These are phyloP conservation scores for Ilex asprella DNA, from an alignment of 257 asterid genomes.

Conservation along the genomic window DNA sequence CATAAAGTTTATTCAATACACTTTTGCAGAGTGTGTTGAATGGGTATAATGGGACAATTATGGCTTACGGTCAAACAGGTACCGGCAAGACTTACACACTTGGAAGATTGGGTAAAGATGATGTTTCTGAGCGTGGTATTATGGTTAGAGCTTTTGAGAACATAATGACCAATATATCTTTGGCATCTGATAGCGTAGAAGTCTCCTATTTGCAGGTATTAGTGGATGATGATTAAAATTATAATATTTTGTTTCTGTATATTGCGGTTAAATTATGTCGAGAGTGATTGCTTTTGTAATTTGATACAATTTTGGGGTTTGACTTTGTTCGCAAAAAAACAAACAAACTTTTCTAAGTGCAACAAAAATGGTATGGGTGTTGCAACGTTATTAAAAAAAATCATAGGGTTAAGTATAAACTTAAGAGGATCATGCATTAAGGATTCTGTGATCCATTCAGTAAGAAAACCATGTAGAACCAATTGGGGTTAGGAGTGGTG, in stretches of 20 bases:
- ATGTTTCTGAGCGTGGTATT: constrained; percentile 78
- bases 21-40: constrained; percentile 77
- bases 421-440: too few species aligned
- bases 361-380: neutral
- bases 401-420: too few species aligned
- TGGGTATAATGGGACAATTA: constrained; percentile 86
- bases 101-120: constrained; percentile 66
- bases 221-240: neutral
- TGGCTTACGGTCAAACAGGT: constrained; percentile 95
- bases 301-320: too few species aligned
- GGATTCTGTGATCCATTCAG: too few species aligned
- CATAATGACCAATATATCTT: constrained; percentile 43
- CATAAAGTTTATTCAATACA: constrained; percentile 12
- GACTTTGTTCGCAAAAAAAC: too few species aligned
- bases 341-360: neutral
- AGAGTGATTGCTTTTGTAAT: neutral
- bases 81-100: constrained; percentile 93
- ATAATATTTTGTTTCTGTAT: neutral
- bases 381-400: too few species aligned
- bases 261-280: neutral
- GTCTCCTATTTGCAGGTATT: constrained; percentile 79
- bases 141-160: constrained; percentile 92
- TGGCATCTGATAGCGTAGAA: constrained; percentile 55
- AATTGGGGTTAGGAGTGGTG: too few species aligned
- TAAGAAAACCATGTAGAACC: too few species aligned